phyloP scores from a whole-genome alignment of 352 stramenopile species.

The Aphanomyces euteiches region DNA sequence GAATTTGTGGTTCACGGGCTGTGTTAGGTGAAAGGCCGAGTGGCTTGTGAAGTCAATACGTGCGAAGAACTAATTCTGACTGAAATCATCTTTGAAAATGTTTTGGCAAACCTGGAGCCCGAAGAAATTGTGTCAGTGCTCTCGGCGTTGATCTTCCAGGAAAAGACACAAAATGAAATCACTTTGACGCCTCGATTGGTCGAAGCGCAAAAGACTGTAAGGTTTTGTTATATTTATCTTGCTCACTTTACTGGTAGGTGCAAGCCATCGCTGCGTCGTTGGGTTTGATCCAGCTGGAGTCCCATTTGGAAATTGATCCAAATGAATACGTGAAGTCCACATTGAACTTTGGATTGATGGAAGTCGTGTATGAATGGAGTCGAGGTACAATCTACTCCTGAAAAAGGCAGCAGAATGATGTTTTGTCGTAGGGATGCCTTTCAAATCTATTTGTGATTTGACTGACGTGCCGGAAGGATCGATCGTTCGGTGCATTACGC shows the following conservation, averaged over 20 bases:
- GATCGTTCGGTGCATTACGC: conserved; percentile 96
- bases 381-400: conserved; percentile 40
- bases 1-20: neutral
- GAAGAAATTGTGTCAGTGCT: conserved; percentile 96
- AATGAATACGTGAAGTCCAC: conserved; percentile 87
- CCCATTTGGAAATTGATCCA: conserved; percentile 85
- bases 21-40: conserved; percentile 91
- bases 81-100: conserved; percentile 99
- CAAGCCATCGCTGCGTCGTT: conserved; percentile 63
- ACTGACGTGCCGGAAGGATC: conserved; percentile 97
- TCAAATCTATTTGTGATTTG: conserved; percentile 94
- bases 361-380: conserved; percentile 98
- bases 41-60: conserved; percentile 98
- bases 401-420: neutral
- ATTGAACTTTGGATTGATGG: conserved; percentile 95
- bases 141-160: conserved; percentile 96
- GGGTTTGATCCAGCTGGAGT: conserved; percentile 75
- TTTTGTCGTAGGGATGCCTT: conserved; percentile 80
- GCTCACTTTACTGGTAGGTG: conserved; percentile 4
- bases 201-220: conserved; percentile 65
- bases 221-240: neutral
- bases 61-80: conserved; percentile 97
- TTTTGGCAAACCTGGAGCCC: conserved; percentile 94
- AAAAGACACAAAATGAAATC: conserved; percentile 83
- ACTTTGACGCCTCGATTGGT: conserved; percentile 66